A percentile compares a stretch with the other conserved stretches of the same genome.
phyloP scores from a whole-genome alignment of 2,329 filamentous ascomycete genomes.

The Paecilomyces fulvus region DNA sequence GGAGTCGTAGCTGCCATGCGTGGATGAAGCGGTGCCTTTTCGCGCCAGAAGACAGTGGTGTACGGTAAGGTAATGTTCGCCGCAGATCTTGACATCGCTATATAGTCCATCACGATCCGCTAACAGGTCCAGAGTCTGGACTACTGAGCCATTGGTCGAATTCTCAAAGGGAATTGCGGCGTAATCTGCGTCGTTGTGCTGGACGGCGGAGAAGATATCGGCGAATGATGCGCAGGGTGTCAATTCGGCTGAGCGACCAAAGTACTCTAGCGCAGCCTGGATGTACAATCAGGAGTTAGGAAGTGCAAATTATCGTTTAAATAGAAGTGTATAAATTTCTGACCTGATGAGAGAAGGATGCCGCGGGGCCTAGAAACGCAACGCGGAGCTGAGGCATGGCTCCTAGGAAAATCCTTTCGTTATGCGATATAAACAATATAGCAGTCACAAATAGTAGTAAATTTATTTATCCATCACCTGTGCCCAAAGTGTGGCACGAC shows the following conservation, averaged over 20 bases:
- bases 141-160: slow-evolving; percentile 85
- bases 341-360: slow-evolving; percentile 64
- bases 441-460: background rate
- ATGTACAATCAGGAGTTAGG: background rate
- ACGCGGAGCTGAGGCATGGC: slow-evolving; percentile 22
- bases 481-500: background rate
- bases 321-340: slow-evolving; percentile 3
- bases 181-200: slow-evolving; percentile 53
- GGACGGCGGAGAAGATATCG: slow-evolving; percentile 73
- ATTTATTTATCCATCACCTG: background rate
- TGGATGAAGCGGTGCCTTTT: slow-evolving; percentile 14
- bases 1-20: slow-evolving; percentile 39
- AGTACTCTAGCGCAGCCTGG: slow-evolving; percentile 48
- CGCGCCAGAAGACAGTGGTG: slow-evolving; percentile 72
- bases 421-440: background rate
- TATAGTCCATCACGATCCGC: slow-evolving; percentile 62
- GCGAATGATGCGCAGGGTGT: slow-evolving; percentile 30
- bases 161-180: slow-evolving; percentile 95
- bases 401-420: background rate
- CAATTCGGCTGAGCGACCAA: slow-evolving; percentile 29
- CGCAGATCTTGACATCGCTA: slow-evolving; percentile 64
- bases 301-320: background rate
- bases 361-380: slow-evolving; percentile 55
- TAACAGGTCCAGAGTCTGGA: slow-evolving; percentile 81
- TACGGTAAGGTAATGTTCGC: slow-evolving; percentile 78